Evolutionary conservation across 2,329 filamentous ascomycete species (phyloP).

Genomic region (Elsinoe arachidis): DNA sequence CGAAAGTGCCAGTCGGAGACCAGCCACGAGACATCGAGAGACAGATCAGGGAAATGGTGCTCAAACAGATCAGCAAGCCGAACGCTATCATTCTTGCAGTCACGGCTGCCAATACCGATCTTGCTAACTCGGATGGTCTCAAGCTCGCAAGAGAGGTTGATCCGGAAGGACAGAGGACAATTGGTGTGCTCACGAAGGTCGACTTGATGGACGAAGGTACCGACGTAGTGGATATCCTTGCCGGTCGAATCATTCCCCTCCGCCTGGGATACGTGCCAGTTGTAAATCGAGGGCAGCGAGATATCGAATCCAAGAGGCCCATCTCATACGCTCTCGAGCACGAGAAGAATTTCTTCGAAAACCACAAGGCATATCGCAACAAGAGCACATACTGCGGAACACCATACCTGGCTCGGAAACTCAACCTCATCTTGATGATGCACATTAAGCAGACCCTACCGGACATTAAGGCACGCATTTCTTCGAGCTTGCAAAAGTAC

Average conservation of each 20-base stretch:
- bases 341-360: constrained; percentile 96
- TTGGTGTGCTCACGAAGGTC: constrained; percentile 96
- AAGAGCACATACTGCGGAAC: constrained; percentile 99
- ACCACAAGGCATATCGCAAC: constrained; percentile 96
- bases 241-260: constrained; percentile 91
- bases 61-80: constrained; percentile 97
- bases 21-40: constrained; percentile 94
- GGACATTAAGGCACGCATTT: constrained; percentile 95
- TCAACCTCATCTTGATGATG: constrained; percentile 99
- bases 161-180: constrained; percentile 92
- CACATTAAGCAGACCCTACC: constrained; percentile 99
- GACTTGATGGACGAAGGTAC: constrained; percentile 98
- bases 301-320: constrained; percentile 96
- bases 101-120: constrained; percentile 91
- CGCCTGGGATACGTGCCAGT: constrained; percentile 93
- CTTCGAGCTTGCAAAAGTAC: constrained; percentile 91
- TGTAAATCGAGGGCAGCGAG: constrained; percentile 93
- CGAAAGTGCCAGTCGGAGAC: constrained; percentile 92
- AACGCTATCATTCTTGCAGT: constrained; percentile 97
- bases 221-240: constrained; percentile 96
- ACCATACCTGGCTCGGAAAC: constrained; percentile 88
- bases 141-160: constrained; percentile 96
- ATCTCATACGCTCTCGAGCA: constrained; percentile 86
- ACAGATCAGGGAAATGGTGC: constrained; percentile 95
- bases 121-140: constrained; percentile 96